Evolutionary conservation across 768 basidiomycete genomes (phyloP).

Genomic region (Cystofilobasidium ferigula): DNA sequence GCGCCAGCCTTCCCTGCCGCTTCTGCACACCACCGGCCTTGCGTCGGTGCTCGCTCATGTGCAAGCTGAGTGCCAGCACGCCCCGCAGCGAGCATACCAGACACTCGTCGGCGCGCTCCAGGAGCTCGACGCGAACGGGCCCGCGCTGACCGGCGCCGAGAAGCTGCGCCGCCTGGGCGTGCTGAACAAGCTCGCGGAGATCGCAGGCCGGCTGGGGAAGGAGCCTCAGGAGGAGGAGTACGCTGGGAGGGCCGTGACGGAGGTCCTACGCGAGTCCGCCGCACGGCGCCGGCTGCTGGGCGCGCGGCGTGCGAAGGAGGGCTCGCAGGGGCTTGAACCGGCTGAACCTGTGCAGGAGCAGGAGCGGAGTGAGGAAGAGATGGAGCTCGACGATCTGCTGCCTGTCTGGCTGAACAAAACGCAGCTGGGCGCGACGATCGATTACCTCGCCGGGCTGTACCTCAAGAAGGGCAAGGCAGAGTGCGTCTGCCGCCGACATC

Average conservation of each 20-base stretch:
- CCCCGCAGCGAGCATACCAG: constrained; percentile 13
- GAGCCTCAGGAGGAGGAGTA: constrained; percentile 13
- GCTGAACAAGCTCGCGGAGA: constrained; percentile 15
- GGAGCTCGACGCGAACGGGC: not conserved
- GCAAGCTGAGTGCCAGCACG: not conserved
- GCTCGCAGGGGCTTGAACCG: no score
- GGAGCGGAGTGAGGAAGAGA: not conserved
- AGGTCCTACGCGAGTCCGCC: constrained; percentile 6
- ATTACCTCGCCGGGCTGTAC: constrained; percentile 16
- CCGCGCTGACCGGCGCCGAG: constrained; percentile 7
- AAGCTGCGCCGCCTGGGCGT: constrained; percentile 15
- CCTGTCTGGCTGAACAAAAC: constrained; percentile 16
- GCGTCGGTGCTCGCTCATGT: constrained; percentile 4
- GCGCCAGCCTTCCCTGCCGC: not conserved
- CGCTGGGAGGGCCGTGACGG: constrained; percentile 1
- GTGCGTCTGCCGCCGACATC: not conserved
- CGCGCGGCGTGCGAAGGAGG: not conserved
- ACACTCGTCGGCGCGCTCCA: constrained; percentile 10
- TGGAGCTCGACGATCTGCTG: constrained; percentile 4
- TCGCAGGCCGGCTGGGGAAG: constrained; percentile 11
- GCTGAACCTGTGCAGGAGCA: no score
- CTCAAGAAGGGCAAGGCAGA: constrained; percentile 15
- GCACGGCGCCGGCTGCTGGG: not conserved
- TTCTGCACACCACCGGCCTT: constrained; percentile 22
- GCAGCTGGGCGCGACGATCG: constrained; percentile 10